Evolutionary conservation across 2,329 filamentous ascomycete species (phyloP), one percentile per base, ranked within the genome.

Genomic region (Neofusicoccum laricinum): DNA sequence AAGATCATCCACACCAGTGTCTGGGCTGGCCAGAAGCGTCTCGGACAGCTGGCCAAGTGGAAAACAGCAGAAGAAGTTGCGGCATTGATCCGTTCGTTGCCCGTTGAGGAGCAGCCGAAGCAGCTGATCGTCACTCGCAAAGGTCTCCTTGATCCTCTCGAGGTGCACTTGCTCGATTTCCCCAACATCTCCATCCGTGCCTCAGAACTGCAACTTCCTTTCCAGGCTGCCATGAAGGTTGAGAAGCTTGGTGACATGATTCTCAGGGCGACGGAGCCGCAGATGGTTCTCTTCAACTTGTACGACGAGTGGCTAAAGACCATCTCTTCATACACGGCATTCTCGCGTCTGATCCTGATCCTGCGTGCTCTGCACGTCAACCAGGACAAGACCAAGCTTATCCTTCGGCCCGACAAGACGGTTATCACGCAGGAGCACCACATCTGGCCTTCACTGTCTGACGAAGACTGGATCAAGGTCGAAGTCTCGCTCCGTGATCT

Each of bases 231-330:
- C 0, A 99, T 99, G 94, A 99, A 99, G 84, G 93, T 99, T 2
- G 95, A 99, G 80, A 99, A 99, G 79, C 86, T 99, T 50, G 96
- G 94, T 69, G 96, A 99, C 80, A 97, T 99, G 94, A 99, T 99
- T 72, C 82, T 99, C 50, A 90, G 93, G 70, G 96, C 95, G 1
- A 99, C 95, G 0, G 95, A 98, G 76, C 95, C 95, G n/a, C 95
- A 99, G 80, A 99, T 99, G 95, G 95, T 99, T 61, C 85, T 99
- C 8, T 99, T 98, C 86, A 99, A 99, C 74, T 82, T 99, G 43
- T 99, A 98, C 73, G 95, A 99, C 72, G 95, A 99, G 77, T 99
- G 95, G 95, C 81, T 98, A 67, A 98, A 98, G 87, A 94, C 90
- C 15, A 96, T 99, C 66, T 98, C 95, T 0, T 97, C 95, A 0